Conservation (phyloP, 2,329 filamentous ascomycete genomes). For the Diaporthe amygdali region DNA sequence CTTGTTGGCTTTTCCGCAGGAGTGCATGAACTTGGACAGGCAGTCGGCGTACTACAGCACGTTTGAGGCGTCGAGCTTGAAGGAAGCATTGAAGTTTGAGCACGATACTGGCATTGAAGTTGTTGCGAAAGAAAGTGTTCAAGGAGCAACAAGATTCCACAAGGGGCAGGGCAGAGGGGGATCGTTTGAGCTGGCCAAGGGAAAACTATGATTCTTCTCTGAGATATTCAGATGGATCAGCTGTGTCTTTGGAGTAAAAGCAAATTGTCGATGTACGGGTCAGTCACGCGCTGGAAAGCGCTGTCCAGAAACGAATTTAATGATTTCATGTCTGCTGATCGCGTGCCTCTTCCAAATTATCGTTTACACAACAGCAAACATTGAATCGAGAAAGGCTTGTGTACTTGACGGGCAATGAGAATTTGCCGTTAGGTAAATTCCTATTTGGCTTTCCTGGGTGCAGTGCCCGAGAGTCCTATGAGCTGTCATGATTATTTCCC, state of each 20-base stretch:
- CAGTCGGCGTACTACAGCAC: constrained; percentile 53
- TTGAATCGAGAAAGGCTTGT: no score
- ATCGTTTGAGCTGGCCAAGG: background rate
- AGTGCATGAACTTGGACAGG: constrained; percentile 57
- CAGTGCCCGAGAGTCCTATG: no score
- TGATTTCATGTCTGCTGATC: no score
- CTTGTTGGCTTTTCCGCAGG: constrained; percentile 54
- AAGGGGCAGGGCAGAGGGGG: constrained; percentile 3
- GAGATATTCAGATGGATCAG: no score
- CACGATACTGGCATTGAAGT: constrained; percentile 49
- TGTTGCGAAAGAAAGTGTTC: constrained; percentile 47
- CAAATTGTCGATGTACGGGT: background rate
- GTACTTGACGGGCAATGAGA: no score
- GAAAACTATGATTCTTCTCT: background rate
- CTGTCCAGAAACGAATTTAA: no score
- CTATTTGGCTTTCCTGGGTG: no score
- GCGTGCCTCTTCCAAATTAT: no score
- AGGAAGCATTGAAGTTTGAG: constrained; percentile 55
- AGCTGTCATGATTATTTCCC: no score
- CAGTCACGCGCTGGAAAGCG: no score
- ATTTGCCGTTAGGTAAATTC: no score
- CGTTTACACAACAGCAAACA: no score
- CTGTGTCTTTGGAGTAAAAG: background rate
- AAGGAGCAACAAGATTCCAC: background rate
- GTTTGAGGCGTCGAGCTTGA: constrained; percentile 52